phyloP scores from a whole-genome alignment of 2,329 filamentous ascomycete species.

The Cladophialophora chaetospira region DNA sequence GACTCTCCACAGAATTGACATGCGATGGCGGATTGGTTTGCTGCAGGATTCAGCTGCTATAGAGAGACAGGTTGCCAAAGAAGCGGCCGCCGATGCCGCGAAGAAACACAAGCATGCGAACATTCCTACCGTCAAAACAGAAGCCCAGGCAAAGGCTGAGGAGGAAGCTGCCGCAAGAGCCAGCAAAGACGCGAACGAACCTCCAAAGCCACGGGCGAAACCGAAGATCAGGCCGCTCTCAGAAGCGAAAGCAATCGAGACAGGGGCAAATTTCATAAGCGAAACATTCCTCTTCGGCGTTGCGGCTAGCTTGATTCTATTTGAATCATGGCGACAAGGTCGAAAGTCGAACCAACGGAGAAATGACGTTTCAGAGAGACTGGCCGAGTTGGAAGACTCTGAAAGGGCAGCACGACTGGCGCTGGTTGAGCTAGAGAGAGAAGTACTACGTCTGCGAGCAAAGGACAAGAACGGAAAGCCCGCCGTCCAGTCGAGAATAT shows the following conservation, averaged over 20 bases:
- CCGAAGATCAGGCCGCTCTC: conserved; percentile 65
- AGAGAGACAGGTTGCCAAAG: conserved; percentile 47
- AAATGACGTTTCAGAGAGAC: conserved; percentile 61
- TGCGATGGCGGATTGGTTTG: conserved; percentile 67
- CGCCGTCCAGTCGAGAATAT: conserved; percentile 38
- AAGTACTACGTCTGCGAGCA: conserved; percentile 45
- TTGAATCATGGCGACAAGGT: conserved; percentile 62
- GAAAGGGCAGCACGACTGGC: conserved; percentile 45
- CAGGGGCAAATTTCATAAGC: conserved; percentile 68
- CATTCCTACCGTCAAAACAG: conserved; percentile 63
- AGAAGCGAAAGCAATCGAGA: conserved; percentile 69
- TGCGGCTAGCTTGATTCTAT: conserved; percentile 63
- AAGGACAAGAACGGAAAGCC: conserved; percentile 37
- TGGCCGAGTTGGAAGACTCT: conserved; percentile 59
- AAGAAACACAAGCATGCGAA: conserved; percentile 57
- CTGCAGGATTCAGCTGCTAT: conserved; percentile 62
- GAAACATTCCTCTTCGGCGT: conserved; percentile 68
- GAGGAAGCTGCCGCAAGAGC: conserved; percentile 52
- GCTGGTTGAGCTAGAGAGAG: conserved; percentile 49
- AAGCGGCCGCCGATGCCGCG: conserved; percentile 56
- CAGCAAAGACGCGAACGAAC: conserved; percentile 46
- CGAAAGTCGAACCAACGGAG: conserved; percentile 62
- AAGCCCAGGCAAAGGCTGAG: conserved; percentile 60
- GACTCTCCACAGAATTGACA: conserved; percentile 65
- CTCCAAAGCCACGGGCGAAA: conserved; percentile 48